Percentiles rank a stretch among this genome's conserved stretches.
Evolutionary conservation across 148 eudicot species (phyloP).

Genomic region (Amaranthus hypochondriacus): DNA sequence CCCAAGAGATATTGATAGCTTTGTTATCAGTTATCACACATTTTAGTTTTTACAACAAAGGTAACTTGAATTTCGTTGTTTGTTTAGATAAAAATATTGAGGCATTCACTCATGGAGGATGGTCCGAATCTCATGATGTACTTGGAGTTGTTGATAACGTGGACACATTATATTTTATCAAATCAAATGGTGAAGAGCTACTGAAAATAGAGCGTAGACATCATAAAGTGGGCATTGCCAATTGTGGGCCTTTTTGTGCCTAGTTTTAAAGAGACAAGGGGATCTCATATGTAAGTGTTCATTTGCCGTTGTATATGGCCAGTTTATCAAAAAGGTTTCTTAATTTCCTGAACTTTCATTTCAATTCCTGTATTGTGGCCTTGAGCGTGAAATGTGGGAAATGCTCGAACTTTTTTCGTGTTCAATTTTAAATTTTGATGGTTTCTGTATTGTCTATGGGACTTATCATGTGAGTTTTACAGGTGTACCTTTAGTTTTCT

Average conservation of each 20-base stretch:
- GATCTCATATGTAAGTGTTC: slow-evolving; percentile 66
- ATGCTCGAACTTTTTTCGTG: neutral
- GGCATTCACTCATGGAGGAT: slow-evolving; percentile 58
- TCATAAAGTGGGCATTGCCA: slow-evolving; percentile 49
- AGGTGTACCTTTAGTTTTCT: slow-evolving; percentile 81
- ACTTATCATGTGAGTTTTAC: slow-evolving; percentile 28
- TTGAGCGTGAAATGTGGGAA: neutral
- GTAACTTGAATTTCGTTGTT: slow-evolving; percentile 7
- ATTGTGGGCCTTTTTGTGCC: slow-evolving; percentile 59
- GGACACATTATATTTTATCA: slow-evolving; percentile 69
- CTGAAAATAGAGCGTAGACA: slow-evolving; percentile 55
- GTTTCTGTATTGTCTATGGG: slow-evolving; percentile 1
- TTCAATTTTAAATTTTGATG: neutral
- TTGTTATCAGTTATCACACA: neutral
- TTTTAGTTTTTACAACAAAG: neutral
- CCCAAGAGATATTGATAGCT: neutral
- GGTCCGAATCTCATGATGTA: slow-evolving; percentile 91
- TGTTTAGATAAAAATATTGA: slow-evolving; percentile 46
- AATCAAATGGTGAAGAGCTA: slow-evolving; percentile 90
- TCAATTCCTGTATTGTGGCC: neutral
- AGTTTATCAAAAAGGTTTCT: neutral
- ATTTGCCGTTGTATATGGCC: neutral
- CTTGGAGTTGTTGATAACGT: slow-evolving; percentile 71
- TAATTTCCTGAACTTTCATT: neutral
- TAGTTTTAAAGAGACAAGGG: slow-evolving; percentile 41